Evolutionary conservation across 768 basidiomycete genomes (phyloP).

Genomic region (Lanmaoa rubissima): DNA sequence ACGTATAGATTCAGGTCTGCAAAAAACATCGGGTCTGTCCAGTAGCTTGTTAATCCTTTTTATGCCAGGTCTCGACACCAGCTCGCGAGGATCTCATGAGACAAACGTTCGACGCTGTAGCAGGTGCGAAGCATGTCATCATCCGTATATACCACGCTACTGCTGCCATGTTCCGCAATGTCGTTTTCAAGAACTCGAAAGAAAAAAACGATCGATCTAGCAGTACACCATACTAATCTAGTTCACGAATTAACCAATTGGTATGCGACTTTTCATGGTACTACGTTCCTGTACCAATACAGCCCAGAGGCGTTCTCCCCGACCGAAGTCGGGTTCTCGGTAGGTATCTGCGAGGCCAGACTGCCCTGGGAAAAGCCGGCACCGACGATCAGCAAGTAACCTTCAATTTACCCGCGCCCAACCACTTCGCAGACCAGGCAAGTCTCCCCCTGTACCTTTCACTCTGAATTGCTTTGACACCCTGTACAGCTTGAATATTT

Average conservation of each 20-base stretch:
- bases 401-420: conserved; percentile 97
- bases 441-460: conserved; percentile 15
- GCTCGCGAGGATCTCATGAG: conserved; percentile 94
- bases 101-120: conserved; percentile 84
- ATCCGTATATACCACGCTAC: conserved; percentile 99
- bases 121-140: conserved; percentile 87
- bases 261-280: conserved; percentile 80
- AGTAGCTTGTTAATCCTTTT: conserved; percentile 2
- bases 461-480: conserved; percentile 3
- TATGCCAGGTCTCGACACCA: conserved; percentile 83
- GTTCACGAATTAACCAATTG: conserved; percentile 84
- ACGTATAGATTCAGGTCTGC: conserved; percentile 95
- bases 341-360: conserved; percentile 90
- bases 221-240: conserved; percentile 82
- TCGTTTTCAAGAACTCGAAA: conserved; percentile 95
- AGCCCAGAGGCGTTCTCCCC: conserved; percentile 99
- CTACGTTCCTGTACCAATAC: conserved; percentile 92
- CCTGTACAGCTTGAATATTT: conserved; percentile 84
- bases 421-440: conserved; percentile 97
- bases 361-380: conserved; percentile 87
- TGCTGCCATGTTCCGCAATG: conserved; percentile 85
- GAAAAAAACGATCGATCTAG: conserved; percentile 87
- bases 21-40: background rate
- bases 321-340: conserved; percentile 92
- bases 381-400: conserved; percentile 85